phyloP scores from a whole-genome alignment of 805 yeast genomes.

The Saturnispora diversa region DNA sequence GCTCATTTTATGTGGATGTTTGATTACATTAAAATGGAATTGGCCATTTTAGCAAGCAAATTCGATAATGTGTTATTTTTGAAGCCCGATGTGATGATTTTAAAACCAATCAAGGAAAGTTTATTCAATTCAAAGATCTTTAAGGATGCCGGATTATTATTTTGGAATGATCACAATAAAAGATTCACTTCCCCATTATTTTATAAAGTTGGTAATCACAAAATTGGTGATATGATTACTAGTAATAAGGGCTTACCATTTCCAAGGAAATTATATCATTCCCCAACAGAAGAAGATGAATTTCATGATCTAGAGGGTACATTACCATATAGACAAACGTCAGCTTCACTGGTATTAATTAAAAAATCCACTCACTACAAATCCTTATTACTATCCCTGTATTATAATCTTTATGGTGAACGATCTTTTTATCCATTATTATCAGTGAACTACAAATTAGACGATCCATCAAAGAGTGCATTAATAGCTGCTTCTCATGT shows the following conservation, averaged over 20 bases:
- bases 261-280: conserved; percentile 14
- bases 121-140: conserved; percentile 40
- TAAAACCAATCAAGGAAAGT: conserved; percentile 33
- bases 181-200: conserved; percentile 65
- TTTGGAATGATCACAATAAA: conserved; percentile 83
- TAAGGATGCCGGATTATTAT: conserved; percentile 42
- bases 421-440: conserved; percentile 33
- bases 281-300: conserved; percentile 12
- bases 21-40: conserved; percentile 31
- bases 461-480: conserved; percentile 46
- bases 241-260: conserved; percentile 27
- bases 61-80: conserved; percentile 40
- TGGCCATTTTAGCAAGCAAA: conserved; percentile 37
- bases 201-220: conserved; percentile 51
- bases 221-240: conserved; percentile 28
- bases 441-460: conserved; percentile 28
- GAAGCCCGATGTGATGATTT: conserved; percentile 39
- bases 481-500: conserved; percentile 44
- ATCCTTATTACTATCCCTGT: conserved; percentile 39
- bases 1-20: conserved; percentile 32
- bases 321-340: conserved; percentile 42
- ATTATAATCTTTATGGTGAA: conserved; percentile 43
- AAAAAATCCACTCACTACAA: conserved; percentile 41
- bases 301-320: conserved; percentile 34
- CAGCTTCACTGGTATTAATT: conserved; percentile 43